phyloP scores from a whole-genome alignment of 2,329 filamentous ascomycete species.

The Dichotomopilus funicola region DNA sequence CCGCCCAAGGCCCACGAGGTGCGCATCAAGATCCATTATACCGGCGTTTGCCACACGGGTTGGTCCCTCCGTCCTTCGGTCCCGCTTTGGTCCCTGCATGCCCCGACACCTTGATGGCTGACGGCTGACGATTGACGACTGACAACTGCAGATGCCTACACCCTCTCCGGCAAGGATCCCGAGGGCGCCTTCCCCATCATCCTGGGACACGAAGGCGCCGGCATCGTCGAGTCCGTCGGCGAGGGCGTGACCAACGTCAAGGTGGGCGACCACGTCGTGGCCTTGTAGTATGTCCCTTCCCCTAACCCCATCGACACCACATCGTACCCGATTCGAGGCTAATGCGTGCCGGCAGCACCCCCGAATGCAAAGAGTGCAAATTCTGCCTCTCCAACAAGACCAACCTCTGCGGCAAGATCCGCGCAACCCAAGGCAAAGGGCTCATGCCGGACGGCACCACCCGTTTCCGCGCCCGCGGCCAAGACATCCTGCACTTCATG shows the following conservation, averaged over 20 bases:
- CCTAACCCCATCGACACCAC: conserved; percentile 4
- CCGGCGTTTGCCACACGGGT: conserved; percentile 98
- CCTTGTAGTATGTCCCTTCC: conserved; percentile 62
- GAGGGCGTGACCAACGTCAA: conserved; percentile 95
- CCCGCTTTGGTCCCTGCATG: too few relatives aligned
- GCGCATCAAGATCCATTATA: conserved; percentile 94
- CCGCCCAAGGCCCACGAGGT: conserved; percentile 90
- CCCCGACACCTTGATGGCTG: conserved; percentile 9
- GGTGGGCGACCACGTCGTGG: conserved; percentile 83
- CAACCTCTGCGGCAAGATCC: conserved; percentile 98
- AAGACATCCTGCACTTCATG: conserved; percentile 98
- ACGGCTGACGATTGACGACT: background rate
- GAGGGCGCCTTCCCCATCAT: conserved; percentile 90
- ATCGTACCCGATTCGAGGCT: background rate
- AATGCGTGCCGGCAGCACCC: conserved; percentile 56
- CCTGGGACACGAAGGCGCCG: conserved; percentile 84
- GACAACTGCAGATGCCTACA: conserved; percentile 66
- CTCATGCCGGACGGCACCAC: conserved; percentile 96
- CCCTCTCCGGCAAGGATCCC: conserved; percentile 90
- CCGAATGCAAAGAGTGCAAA: conserved; percentile 96
- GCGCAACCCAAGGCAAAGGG: conserved; percentile 89
- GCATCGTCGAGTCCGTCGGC: conserved; percentile 86
- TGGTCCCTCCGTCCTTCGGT: background rate
- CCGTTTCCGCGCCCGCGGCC: conserved; percentile 89
- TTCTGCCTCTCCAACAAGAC: conserved; percentile 99